phyloP scores from a whole-genome alignment of 371 early-diverging fungal species.

The Apophysomyces trapeziformis region DNA sequence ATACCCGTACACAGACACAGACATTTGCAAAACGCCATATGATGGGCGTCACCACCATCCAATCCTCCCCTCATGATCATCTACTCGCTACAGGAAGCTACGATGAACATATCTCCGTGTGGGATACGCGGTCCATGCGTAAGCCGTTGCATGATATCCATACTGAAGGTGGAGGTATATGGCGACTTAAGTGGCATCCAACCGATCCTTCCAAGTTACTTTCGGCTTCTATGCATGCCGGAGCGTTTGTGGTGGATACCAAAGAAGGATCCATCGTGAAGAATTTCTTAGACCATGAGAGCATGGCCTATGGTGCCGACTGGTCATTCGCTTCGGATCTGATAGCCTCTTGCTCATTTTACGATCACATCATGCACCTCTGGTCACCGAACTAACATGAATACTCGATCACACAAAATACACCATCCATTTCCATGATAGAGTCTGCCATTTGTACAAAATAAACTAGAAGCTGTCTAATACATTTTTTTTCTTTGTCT shows the following conservation, averaged over 20 bases:
- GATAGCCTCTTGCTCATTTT: conserved; percentile 91
- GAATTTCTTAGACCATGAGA: conserved; percentile 76
- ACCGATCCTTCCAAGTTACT: conserved; percentile 61
- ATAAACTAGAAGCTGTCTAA: too few relatives aligned
- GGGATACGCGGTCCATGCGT: conserved; percentile 88
- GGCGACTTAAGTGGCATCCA: conserved; percentile 96
- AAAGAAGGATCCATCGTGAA: conserved; percentile 15
- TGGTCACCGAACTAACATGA: conserved; percentile 58
- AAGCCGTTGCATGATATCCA: conserved; percentile 68
- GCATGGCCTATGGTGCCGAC: conserved; percentile 92
- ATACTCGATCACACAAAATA: background rate
- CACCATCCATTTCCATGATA: background rate
- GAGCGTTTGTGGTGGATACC: conserved; percentile 49
- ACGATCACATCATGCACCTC: conserved; percentile 86
- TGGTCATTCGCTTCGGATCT: conserved; percentile 73
- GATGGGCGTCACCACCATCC: conserved; percentile 88
- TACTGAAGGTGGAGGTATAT: conserved; percentile 86
- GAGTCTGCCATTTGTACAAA: too few relatives aligned
- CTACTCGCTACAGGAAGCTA: conserved; percentile 86
- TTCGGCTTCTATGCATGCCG: conserved; percentile 89
- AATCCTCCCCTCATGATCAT: conserved; percentile 79
- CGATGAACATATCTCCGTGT: conserved; percentile 83
- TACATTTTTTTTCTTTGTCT: background rate
- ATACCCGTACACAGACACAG: conserved; percentile 58
- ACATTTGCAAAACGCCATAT: conserved; percentile 49